Evolutionary conservation across 768 basidiomycete genomes (phyloP), one percentile per base, ranked within the genome.

Genomic region (Kwoniella mangroviensis): DNA sequence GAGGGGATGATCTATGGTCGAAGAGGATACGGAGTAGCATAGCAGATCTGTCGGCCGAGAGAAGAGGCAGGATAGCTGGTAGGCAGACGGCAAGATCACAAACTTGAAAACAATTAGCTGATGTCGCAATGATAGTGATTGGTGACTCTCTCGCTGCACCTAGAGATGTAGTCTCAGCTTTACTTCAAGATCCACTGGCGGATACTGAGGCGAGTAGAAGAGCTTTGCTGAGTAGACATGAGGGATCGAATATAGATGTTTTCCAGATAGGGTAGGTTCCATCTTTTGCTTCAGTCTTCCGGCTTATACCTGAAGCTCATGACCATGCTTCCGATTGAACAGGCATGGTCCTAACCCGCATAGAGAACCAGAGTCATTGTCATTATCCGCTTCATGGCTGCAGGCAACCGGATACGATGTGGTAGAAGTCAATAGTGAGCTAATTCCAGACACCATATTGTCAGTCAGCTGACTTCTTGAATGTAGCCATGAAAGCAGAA

Each of bases 181-280:
- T 82, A 2, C 66, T 81, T 24, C 70, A 77, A 45, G 79, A 80
- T 68, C 79, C 79, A 5, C 63, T 82, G n/a, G 64, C 69, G 0
- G 79, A 79, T 52, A 60, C 65, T 6, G 69, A 69, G 2, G 58
- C 10, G 10, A 65, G 71, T 10, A 42, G 67, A 42, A 51, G 42
- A 11, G 72, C 74, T 15, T 59, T 81, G n/a, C 13, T 73, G 34
- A 24, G 7, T 1, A 57, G 77, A 49, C 74, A 74, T 58, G 54
- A 61, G 12, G 76, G 67, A 17, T 6, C 63, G 13, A 59, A 65
- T 21, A 57, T 60, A 15, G 69, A 68, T n/a, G 45, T 62, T 3
- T 62, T 73, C 41, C 52, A 69, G 55, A 73, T 76, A 19, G 63
- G 49, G 69, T 69, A 54, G 45, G 69, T 54, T 34, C 6, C 34